Percentiles rank a stretch among this genome's conserved stretches.
These are phyloP conservation scores for Yamagishiella unicocca DNA, from an alignment of 139 green algal species.

Conservation along the genomic window DNA sequence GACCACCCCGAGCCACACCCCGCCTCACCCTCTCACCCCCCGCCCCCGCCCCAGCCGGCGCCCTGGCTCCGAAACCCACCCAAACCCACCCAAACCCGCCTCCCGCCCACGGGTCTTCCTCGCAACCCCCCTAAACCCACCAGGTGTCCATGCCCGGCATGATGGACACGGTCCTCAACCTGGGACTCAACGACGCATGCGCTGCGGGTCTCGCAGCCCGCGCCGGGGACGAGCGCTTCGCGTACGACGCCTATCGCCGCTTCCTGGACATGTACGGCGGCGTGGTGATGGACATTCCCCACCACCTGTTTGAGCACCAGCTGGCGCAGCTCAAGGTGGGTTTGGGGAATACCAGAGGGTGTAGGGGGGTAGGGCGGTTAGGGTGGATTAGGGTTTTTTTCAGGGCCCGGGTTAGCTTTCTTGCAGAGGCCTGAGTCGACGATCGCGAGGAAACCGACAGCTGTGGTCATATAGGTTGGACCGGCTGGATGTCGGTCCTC, in stretches of 20 bases:
- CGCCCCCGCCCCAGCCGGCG: not conserved
- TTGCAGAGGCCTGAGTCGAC: too few species aligned
- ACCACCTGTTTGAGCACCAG: constrained; percentile 87
- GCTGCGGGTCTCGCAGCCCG: constrained; percentile 75
- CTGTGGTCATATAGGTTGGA: too few species aligned
- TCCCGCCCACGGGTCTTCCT: not conserved
- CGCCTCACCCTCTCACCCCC: not conserved
- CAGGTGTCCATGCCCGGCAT: constrained; percentile 87
- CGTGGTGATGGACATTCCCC: constrained; percentile 87
- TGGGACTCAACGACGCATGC: constrained; percentile 89
- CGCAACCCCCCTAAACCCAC: not conserved
- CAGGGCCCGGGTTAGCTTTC: too few species aligned
- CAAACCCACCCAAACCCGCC: too few species aligned
- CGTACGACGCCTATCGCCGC: constrained; percentile 81
- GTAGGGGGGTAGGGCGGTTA: not conserved
- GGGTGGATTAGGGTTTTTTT: not conserved
- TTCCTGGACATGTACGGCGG: constrained; percentile 93
- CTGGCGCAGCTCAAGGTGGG: constrained; percentile 81
- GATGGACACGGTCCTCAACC: constrained; percentile 96
- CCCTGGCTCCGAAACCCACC: not conserved
- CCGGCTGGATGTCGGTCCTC: too few species aligned
- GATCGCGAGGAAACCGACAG: too few species aligned
- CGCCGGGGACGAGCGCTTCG: constrained; percentile 74
- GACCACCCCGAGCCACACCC: not conserved
- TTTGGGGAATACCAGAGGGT: too few species aligned